Evolutionary conservation across 2,329 filamentous ascomycete species (phyloP).

Genomic region (Fusarium sp.): DNA sequence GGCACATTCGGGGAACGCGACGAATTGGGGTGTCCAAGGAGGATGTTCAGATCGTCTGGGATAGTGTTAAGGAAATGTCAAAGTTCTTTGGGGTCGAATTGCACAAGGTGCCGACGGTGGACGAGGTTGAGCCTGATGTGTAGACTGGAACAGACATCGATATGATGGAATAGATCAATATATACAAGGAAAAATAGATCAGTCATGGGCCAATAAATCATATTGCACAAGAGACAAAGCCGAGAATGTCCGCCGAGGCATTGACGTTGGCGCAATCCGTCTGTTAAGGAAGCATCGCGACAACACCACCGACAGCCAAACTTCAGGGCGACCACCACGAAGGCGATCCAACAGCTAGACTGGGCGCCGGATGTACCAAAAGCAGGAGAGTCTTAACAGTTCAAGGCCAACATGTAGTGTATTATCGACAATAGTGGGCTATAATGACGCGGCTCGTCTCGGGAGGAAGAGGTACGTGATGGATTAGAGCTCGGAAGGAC

Average conservation of each 20-base stretch:
- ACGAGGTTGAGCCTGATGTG: conserved; percentile 44
- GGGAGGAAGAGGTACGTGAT: no score
- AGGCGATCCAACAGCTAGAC: no score
- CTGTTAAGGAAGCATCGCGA: neutral
- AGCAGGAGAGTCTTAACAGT: no score
- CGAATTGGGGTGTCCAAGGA: conserved; percentile 42
- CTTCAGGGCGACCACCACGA: no score
- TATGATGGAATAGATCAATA: neutral
- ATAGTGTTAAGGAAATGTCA: conserved; percentile 37
- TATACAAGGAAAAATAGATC: neutral
- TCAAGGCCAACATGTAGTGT: neutral
- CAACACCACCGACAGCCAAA: no score
- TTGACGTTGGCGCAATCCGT: no score
- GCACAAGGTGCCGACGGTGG: conserved; percentile 42
- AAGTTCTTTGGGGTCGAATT: conserved; percentile 40
- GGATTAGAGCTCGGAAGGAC: neutral
- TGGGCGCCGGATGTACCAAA: rapidly evolving
- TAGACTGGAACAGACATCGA: neutral
- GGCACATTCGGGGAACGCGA: conserved; percentile 56
- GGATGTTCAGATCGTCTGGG: conserved; percentile 42
- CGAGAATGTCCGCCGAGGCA: rapidly evolving
- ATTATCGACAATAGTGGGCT: neutral
- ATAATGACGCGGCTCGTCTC: neutral
- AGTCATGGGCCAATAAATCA: neutral
- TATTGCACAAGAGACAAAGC: neutral